These are phyloP conservation scores for Geosmithia morbida DNA, from an alignment of 2,329 filamentous ascomycete genomes.

Conservation along the genomic window DNA sequence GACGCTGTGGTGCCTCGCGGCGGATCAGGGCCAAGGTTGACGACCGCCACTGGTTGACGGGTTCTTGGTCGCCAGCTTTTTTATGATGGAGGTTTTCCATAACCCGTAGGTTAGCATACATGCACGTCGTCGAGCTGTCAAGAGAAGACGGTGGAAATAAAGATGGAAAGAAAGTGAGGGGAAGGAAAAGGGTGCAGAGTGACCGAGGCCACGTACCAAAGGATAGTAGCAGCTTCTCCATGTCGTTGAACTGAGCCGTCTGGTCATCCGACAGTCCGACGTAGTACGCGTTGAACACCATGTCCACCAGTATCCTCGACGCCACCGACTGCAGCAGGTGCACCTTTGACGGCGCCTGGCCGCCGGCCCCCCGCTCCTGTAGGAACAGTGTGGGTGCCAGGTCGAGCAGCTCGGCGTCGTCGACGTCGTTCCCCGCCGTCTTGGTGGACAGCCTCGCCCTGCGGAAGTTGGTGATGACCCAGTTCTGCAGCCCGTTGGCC, in stretches of 20 bases:
- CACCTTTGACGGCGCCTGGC: conserved; percentile 38
- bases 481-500: conserved; percentile 58
- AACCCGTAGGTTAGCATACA: too few species aligned
- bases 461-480: conserved; percentile 57
- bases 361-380: too few species aligned
- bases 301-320: conserved; percentile 43
- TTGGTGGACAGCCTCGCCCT: conserved; percentile 32
- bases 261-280: conserved; percentile 44
- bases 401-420: conserved; percentile 23
- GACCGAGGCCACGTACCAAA: conserved; percentile 18
- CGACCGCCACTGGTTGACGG: conserved; percentile 52
- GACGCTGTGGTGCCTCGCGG: conserved; percentile 31
- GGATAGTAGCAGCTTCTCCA: conserved; percentile 29
- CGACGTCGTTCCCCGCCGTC: not conserved
- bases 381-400: conserved; percentile 42
- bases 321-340: conserved; percentile 49
- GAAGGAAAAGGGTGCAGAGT: too few species aligned
- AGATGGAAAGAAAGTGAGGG: not conserved
- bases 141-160: not conserved
- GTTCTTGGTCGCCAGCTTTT: conserved; percentile 29
- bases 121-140: conserved; percentile 5
- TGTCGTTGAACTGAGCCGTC: conserved; percentile 30
- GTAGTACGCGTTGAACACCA: conserved; percentile 48
- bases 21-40: conserved; percentile 45
- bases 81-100: too few species aligned